These are phyloP conservation scores for Globisporangium nagaii DNA, from an alignment of 352 stramenopile species.

Conservation along the genomic window DNA sequence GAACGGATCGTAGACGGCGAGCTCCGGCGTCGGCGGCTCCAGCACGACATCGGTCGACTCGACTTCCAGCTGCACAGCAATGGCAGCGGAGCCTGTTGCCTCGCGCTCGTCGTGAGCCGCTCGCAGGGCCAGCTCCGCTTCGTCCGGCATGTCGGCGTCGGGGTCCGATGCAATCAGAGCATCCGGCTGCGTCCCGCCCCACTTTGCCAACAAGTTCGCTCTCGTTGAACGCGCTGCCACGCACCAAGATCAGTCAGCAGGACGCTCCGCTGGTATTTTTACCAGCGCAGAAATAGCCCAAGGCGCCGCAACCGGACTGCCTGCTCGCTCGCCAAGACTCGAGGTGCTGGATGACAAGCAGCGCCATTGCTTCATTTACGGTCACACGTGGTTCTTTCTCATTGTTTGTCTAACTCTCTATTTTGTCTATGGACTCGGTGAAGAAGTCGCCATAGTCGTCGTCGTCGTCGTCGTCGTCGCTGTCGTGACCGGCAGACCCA, in stretches of 20 bases:
- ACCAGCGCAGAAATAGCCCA: neutral
- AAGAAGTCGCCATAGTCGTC: constrained; percentile 17
- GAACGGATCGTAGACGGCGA: constrained; percentile 46
- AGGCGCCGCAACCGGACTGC: too few relatives aligned
- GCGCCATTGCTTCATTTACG: constrained; percentile 3
- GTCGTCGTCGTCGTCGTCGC: constrained; percentile 15
- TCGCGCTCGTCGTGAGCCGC: neutral
- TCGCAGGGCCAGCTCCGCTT: neutral
- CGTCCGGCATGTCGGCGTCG: constrained; percentile 2
- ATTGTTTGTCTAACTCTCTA: constrained; percentile 17
- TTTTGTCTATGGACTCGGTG: constrained; percentile 19
- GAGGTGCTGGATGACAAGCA: neutral
- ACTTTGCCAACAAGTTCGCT: neutral
- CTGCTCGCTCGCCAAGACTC: neutral
- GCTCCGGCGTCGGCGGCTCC: constrained; percentile 25
- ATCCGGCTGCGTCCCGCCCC: neutral
- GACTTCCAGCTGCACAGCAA: neutral
- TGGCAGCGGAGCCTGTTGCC: too few relatives aligned
- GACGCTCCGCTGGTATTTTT: constrained; percentile 3
- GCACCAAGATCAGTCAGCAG: neutral
- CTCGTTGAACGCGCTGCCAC: neutral
- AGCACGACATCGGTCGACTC: constrained; percentile 12
- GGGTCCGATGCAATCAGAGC: constrained; percentile 4
- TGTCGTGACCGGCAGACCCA: constrained; percentile 2
- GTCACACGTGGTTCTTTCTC: constrained; percentile 8